Evolutionary conservation across 306 rosid genomes (phyloP).

Genomic region (Dalbergia cochinchinensis): DNA sequence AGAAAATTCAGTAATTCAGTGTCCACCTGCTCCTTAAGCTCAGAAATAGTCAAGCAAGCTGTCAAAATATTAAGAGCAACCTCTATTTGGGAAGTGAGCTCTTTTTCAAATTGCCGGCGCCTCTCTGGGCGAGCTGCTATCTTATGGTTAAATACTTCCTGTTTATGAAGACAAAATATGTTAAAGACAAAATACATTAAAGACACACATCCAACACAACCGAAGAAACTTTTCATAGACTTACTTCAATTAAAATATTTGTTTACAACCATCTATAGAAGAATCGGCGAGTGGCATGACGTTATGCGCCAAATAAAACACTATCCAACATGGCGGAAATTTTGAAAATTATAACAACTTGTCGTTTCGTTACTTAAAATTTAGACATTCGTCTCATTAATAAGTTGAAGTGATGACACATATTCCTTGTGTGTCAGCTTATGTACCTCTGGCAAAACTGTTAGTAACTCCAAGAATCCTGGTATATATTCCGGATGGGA

Average conservation of each 20-base stretch:
- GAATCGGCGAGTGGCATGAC: constrained; percentile 7
- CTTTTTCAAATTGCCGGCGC: constrained; percentile 97
- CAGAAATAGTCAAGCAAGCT: constrained; percentile 87
- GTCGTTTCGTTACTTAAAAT: constrained; percentile 23
- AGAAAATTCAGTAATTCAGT: constrained; percentile 25
- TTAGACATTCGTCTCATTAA: constrained; percentile 32
- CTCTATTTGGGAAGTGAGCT: constrained; percentile 94
- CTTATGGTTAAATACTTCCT: constrained; percentile 95
- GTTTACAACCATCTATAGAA: constrained; percentile 34
- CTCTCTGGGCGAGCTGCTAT: constrained; percentile 99
- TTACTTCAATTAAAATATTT: constrained; percentile 39
- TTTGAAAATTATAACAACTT: constrained; percentile 32
- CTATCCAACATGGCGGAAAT: constrained; percentile 30
- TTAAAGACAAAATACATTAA: constrained; percentile 18
- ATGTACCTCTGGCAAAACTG: constrained; percentile 96
- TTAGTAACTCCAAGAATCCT: constrained; percentile 96
- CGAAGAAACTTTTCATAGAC: constrained; percentile 36
- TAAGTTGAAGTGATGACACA: constrained; percentile 25
- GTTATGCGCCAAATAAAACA: constrained; percentile 1
- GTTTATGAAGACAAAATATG: constrained; percentile 49
- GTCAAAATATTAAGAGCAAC: constrained; percentile 89
- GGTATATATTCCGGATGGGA: constrained; percentile 94
- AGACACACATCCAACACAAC: constrained; percentile 27
- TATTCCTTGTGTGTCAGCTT: constrained; percentile 27
- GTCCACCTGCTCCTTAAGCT: constrained; percentile 96